phyloP scores from a whole-genome alignment of 768 basidiomycete species.

The Pleurotus ostreatus region DNA sequence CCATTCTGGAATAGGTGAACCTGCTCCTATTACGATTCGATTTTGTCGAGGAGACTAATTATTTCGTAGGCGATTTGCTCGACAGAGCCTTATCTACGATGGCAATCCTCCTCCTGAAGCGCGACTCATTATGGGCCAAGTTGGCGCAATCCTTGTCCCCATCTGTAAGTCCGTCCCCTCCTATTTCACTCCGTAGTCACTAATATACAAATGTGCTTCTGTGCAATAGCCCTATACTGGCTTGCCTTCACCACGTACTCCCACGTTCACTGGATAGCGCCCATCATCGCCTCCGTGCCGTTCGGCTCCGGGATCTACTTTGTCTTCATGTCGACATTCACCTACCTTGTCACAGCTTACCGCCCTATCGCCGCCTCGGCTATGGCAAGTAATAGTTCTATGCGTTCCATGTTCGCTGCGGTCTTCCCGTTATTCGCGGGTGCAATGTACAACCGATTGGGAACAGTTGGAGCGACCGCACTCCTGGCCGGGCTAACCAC shows the following conservation, averaged over 20 bases:
- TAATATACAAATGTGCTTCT: background rate
- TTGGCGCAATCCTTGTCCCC: constrained; percentile 65
- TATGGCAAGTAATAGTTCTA: constrained; percentile 63
- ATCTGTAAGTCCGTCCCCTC: constrained; percentile 44
- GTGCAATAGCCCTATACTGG: constrained; percentile 49
- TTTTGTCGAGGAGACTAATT: no score
- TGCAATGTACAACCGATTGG: constrained; percentile 63
- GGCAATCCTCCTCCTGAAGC: constrained; percentile 61
- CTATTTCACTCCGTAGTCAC: constrained; percentile 36
- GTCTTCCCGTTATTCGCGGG: constrained; percentile 64
- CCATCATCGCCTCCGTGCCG: constrained; percentile 60
- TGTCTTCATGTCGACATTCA: constrained; percentile 68
- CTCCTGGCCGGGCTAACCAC: constrained; percentile 64
- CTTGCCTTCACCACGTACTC: constrained; percentile 53
- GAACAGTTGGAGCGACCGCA: constrained; percentile 69
- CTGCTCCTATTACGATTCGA: constrained; percentile 12
- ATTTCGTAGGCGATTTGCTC: constrained; percentile 29
- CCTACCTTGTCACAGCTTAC: constrained; percentile 68
- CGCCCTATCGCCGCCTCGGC: constrained; percentile 64
- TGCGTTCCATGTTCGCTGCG: constrained; percentile 59
- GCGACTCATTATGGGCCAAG: constrained; percentile 60
- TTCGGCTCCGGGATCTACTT: constrained; percentile 66
- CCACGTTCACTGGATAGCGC: constrained; percentile 58
- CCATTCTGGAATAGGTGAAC: constrained; percentile 51
- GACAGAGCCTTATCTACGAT: constrained; percentile 32